phyloP scores from a whole-genome alignment of 2,329 filamentous ascomycete genomes.

The Diaporthe ilicicola region DNA sequence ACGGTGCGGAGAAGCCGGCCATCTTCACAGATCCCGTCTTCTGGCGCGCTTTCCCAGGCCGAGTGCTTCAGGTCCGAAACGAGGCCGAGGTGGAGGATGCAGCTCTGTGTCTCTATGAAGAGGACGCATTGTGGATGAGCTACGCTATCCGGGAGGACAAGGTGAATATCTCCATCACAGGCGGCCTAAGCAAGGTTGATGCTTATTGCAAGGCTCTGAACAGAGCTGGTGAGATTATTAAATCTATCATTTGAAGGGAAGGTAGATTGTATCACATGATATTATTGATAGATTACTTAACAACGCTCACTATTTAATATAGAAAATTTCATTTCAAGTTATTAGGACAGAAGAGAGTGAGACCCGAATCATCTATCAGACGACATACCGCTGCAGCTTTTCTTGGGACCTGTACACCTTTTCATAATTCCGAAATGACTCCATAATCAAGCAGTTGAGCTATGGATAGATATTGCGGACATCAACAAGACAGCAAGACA shows the following conservation, averaged over 20 bases:
- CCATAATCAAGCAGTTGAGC: no score
- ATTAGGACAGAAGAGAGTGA: no score
- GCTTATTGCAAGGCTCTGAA: not conserved
- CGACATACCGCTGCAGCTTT: no score
- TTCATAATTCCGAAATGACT: no score
- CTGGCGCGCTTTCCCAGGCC: conserved; percentile 25
- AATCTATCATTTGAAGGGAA: not conserved
- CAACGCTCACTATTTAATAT: no score
- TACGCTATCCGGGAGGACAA: conserved; percentile 23
- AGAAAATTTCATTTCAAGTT: no score
- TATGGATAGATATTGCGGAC: no score
- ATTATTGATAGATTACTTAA: no score
- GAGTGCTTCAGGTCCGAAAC: conserved; percentile 27
- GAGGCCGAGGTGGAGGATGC: conserved; percentile 25
- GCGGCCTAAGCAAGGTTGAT: not conserved
- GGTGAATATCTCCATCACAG: not conserved
- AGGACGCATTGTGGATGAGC: conserved; percentile 30
- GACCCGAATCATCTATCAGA: no score
- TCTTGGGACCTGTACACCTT: no score
- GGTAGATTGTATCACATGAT: not conserved
- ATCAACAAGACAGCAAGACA: no score
- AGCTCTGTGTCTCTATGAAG: conserved; percentile 8
- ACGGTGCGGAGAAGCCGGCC: conserved; percentile 6
- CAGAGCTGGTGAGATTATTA: not conserved
- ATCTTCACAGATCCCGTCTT: conserved; percentile 26